These are phyloP conservation scores for Aureobasidium mangrovei DNA, from an alignment of 2,329 filamentous ascomycete genomes.

Conservation along the genomic window DNA sequence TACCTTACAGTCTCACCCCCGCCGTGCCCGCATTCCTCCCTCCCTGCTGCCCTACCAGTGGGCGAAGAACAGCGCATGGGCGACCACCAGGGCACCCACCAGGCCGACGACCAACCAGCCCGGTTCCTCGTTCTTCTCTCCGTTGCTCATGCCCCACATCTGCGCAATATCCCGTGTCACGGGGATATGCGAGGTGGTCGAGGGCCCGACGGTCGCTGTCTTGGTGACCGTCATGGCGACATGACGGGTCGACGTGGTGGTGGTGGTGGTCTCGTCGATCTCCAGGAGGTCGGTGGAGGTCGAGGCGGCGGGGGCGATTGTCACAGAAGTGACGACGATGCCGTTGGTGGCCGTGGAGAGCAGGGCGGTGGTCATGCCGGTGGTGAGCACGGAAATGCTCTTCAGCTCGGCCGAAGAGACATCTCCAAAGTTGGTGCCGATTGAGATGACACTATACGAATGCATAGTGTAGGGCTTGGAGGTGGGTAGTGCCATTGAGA, in stretches of 20 bases:
- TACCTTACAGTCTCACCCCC: too few species aligned
- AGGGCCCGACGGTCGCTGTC: neutral
- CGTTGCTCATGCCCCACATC: neutral
- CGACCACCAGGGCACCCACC: neutral
- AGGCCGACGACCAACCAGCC: neutral
- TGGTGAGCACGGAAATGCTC: neutral
- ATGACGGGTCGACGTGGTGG: neutral
- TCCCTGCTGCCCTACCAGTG: neutral
- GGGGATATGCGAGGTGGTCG: neutral
- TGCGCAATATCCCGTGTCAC: neutral
- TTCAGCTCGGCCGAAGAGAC: neutral
- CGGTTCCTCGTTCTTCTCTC: neutral
- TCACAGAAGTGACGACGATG: constrained; percentile 1
- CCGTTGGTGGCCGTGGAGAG: neutral
- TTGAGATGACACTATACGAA: too few species aligned
- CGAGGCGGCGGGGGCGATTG: neutral
- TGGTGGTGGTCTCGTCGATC: neutral
- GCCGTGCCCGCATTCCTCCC: neutral
- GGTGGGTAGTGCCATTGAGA: neutral
- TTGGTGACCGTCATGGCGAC: neutral
- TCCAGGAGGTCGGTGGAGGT: neutral
- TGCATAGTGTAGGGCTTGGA: neutral
- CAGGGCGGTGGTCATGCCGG: neutral
- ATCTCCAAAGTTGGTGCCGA: too few species aligned
- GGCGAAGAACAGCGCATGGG: neutral